Evolutionary conservation across 2,329 filamentous ascomycete species (phyloP), one percentile per base, ranked within the genome.

Genomic region (Endothia cerciana): DNA sequence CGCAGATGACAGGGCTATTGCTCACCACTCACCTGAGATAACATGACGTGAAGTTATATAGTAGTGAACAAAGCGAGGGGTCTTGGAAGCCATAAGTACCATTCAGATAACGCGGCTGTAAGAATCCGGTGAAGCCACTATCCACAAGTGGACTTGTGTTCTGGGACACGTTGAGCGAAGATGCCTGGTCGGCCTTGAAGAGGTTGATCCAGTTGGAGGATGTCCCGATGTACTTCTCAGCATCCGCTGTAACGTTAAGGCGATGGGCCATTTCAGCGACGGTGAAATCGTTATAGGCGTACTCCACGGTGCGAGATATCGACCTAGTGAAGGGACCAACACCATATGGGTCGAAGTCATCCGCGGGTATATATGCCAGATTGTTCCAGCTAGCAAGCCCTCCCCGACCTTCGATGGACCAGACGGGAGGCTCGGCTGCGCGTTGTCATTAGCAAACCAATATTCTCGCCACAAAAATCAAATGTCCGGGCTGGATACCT

Each of bases 221-320:
- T 0, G 87, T 82, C 0, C 74, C 72, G 0, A 83, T 73, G 62
- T 91, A 91, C 70, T 83, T 87, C 63, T 84, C 79, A 13, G 81
- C 80, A 51, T 90, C 89, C 0, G 72, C 75, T 6, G 79, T 78
- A 13, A 85, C 80, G 3, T 85, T 85, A 51, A 90, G 74, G 0
- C 77, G 79, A 36, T 82, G 80, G 0, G 88, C 88, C 63, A 91
- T 83, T 33, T 84, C 77, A 0, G 85, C 80, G 60, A 90, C 86
- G 65, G 83, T 85, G 70, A 87, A 92, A 74, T 92, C 90, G 65
- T 92, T 86, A 74, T 92, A 92, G 1, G 88, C 86, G 71, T 92
- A 92, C 73, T 92, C 90, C 0, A 92, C 83, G 0, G 89, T 92
- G 5, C 90, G 82, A 1, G 87, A 91, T 15, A 92, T 83, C 63